These are phyloP conservation scores for Lepraria neglecta DNA, from an alignment of 495 filamentous ascomycete genomes.

Conservation along the genomic window DNA sequence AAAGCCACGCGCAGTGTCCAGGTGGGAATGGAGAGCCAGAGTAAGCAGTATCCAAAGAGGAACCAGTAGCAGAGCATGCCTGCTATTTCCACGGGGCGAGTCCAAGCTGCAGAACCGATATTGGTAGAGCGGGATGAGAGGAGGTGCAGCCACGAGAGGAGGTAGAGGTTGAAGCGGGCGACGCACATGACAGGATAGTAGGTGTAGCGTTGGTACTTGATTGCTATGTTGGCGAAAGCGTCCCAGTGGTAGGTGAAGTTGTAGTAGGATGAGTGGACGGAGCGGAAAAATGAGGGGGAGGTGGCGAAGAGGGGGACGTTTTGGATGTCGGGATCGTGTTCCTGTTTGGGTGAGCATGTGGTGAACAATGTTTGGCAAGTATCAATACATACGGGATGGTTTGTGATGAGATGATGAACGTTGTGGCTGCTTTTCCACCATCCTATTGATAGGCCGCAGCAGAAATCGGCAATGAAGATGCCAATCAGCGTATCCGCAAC, in stretches of 20 bases:
- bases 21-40: conserved; percentile 39
- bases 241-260: conserved; percentile 43
- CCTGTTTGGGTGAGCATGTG: conserved; percentile 24
- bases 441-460: conserved; percentile 44
- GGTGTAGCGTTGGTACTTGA: conserved; percentile 42
- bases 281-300: conserved; percentile 41
- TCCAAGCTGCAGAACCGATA: conserved; percentile 35
- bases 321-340: conserved; percentile 49
- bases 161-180: conserved; percentile 36
- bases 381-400: conserved; percentile 33
- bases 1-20: conserved; percentile 42
- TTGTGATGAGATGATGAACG: conserved; percentile 48
- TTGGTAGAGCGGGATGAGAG: conserved; percentile 35
- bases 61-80: conserved; percentile 38
- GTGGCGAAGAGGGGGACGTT: conserved; percentile 47
- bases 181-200: conserved; percentile 49
- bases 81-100: conserved; percentile 29
- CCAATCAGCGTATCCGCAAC: conserved; percentile 42
- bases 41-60: conserved; percentile 41
- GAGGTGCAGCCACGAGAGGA: conserved; percentile 23
- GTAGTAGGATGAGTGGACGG: conserved; percentile 40
- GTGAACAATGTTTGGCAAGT: background rate
- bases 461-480: conserved; percentile 44
- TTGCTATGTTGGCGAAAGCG: conserved; percentile 35
- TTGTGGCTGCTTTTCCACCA: conserved; percentile 53